Conservation (phyloP, 2,329 filamentous ascomycete species). For the Ceratocystis variospora region DNA sequence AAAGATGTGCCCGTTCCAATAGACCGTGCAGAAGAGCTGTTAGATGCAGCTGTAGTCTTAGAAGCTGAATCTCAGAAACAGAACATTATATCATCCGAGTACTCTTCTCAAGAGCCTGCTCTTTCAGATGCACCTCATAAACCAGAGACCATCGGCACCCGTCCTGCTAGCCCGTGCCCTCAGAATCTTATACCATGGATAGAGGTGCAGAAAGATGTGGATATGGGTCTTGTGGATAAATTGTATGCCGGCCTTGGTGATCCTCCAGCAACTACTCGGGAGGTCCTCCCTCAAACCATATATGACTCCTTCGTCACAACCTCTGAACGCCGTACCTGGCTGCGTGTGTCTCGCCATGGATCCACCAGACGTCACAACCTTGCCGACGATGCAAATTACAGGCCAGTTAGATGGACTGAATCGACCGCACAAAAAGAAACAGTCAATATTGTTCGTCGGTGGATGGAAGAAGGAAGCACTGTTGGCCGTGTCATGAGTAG, state of each 20-base stretch:
- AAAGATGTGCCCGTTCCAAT: not conserved
- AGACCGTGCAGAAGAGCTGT: not conserved
- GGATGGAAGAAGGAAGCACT: constrained; percentile 46
- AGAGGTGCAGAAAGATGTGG: constrained; percentile 10
- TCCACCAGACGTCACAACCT: constrained; percentile 43
- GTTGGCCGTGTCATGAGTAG: constrained; percentile 25
- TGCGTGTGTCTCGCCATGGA: constrained; percentile 47
- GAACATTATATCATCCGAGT: not conserved
- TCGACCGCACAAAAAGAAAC: constrained; percentile 41
- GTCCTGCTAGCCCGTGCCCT: not conserved
- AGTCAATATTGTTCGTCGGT: constrained; percentile 45
- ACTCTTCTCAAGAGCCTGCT: not conserved
- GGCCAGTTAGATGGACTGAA: constrained; percentile 42
- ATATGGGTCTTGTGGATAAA: constrained; percentile 15
- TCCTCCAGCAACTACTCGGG: constrained; percentile 21
- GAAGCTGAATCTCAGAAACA: not conserved
- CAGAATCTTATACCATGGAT: not conserved
- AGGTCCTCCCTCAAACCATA: constrained; percentile 33
- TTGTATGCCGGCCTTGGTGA: constrained; percentile 26
- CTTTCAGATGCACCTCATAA: not conserved
- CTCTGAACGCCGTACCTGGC: constrained; percentile 50
- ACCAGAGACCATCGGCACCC: not conserved
- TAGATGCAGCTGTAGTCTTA: not conserved
- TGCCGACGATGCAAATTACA: constrained; percentile 46
- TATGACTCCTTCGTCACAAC: constrained; percentile 40